Base-by-base conservation (phyloP, 495 filamentous ascomycete genomes). In the Podospora pseudopauciseta region DNA sequence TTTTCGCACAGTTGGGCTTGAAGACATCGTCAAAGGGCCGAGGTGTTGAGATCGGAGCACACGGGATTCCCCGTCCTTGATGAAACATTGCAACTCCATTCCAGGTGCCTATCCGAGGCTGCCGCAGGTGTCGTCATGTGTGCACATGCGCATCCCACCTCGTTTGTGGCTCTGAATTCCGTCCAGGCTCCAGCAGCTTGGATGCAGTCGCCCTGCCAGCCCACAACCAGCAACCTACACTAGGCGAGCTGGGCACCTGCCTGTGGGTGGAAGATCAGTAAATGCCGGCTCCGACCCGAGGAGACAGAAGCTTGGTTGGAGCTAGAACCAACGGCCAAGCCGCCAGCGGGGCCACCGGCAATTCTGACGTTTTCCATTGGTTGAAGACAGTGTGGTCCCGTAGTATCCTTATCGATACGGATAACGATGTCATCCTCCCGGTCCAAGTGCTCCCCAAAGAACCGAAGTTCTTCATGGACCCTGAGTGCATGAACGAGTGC, bases 51-150 rank as follows among this genome's bases (percentile, higher is more conserved):
- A 18, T 6, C 9, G 34, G 15, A 49, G 39, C 39, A 49, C 9
- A 49, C 39, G 39, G 39, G 39, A 49, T 49, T 11, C 39, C 39
- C 39, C 39, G 39, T 49, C 39, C 15, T 16, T 2, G 39, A 49
- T 49, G 39, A 49, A 49, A 49, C 39, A 49, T 13, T 49, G 15
- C 39, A 49, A 49, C 39, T 32, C 30, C 39, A 16, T 49, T 16
- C 39, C 18, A 2, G 39, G 39, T 16, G 9, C 39, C 39, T 49
- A 49, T 26, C 55, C 55, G 55, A 58, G 55, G 55, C 55, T 58
- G n/a, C 55, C 55, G 19, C 26, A 26, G n/a, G 55, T 58, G 55
- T 58, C 55, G 55, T 58, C 55, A 26, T 58, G 55, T 58, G 55
- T 19, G 55, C 55, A 58, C 55, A 58, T 20, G 23, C 23, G 55